Percentiles rank a stretch among this genome's conserved stretches.
These are phyloP conservation scores for Xylaria polymorpha DNA, from an alignment of 2,329 filamentous ascomycete genomes.

Conservation along the genomic window DNA sequence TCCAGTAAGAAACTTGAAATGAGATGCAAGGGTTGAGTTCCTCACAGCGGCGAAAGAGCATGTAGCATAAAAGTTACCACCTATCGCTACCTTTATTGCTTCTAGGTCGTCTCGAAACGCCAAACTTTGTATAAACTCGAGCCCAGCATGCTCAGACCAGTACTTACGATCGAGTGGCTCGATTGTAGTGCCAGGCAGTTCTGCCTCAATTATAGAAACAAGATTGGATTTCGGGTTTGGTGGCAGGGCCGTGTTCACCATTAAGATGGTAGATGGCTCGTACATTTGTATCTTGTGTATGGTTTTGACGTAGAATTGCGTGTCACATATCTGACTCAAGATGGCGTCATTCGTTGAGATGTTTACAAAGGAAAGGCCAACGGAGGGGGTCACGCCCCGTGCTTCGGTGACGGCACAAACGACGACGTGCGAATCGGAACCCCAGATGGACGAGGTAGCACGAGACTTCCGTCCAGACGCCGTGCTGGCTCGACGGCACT, in stretches of 20 bases:
- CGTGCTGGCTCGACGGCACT: conserved; percentile 51
- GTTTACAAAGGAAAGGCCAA: conserved; percentile 90
- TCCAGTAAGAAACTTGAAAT: conserved; percentile 34
- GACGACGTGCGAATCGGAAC: conserved; percentile 72
- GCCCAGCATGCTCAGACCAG: conserved; percentile 83
- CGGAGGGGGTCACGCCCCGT: conserved; percentile 83
- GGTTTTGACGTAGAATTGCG: conserved; percentile 89
- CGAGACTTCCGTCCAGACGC: conserved; percentile 60
- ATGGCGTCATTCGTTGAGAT: conserved; percentile 85
- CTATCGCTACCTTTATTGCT: conserved; percentile 80
- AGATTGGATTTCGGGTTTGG: conserved; percentile 78
- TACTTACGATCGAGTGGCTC: conserved; percentile 78
- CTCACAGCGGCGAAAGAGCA: conserved; percentile 87
- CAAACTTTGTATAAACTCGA: conserved; percentile 82
- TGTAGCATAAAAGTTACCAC: conserved; percentile 87
- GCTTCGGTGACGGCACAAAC: conserved; percentile 92
- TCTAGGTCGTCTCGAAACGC: conserved; percentile 84
- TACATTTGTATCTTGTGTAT: conserved; percentile 87
- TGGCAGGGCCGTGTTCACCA: conserved; percentile 75
- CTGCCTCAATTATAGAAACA: conserved; percentile 78
- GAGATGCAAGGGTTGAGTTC: conserved; percentile 24
- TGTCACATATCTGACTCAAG: conserved; percentile 92
- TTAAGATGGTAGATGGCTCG: conserved; percentile 81
- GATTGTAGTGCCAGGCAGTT: conserved; percentile 71
- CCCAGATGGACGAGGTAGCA: conserved; percentile 56